Conservation (phyloP, 768 basidiomycete species). For the Russula abietina region DNA sequence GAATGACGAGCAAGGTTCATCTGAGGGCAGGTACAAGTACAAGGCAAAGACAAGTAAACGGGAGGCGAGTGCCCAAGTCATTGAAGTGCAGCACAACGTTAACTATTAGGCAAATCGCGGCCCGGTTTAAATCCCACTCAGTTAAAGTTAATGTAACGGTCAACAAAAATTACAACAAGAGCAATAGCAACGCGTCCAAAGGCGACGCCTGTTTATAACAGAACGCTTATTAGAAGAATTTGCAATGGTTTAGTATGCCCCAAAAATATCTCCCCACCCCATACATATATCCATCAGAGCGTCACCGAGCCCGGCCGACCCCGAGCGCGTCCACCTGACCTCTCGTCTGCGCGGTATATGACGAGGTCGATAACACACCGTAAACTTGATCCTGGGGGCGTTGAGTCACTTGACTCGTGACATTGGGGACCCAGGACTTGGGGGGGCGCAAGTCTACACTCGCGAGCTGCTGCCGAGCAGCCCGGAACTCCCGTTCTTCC, state of each 20-base stretch:
- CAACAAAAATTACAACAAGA: slow-evolving; percentile 8
- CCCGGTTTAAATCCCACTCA: slow-evolving; percentile 5
- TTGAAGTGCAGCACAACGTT: neutral
- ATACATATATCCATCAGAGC: slow-evolving; percentile 2
- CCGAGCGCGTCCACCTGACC: slow-evolving; percentile 26
- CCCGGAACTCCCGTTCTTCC: slow-evolving; percentile 77
- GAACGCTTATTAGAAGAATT: slow-evolving; percentile 3
- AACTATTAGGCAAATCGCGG: slow-evolving; percentile 5
- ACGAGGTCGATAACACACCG: slow-evolving; percentile 9
- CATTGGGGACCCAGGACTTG: slow-evolving; percentile 57
- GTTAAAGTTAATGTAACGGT: slow-evolving; percentile 2
- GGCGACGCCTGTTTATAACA: slow-evolving; percentile 11
- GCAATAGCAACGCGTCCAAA: slow-evolving; percentile 4
- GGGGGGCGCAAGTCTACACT: slow-evolving; percentile 71
- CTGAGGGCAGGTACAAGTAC: slow-evolving; percentile 28
- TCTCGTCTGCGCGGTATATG: slow-evolving; percentile 20
- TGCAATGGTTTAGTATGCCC: slow-evolving; percentile 5
- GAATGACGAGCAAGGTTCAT: slow-evolving; percentile 88
- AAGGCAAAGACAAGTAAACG: neutral
- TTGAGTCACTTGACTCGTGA: slow-evolving; percentile 13
- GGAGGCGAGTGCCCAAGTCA: slow-evolving; percentile 17
- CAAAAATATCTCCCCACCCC: neutral
- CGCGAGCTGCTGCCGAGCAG: slow-evolving; percentile 71
- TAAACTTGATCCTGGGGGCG: slow-evolving; percentile 23
- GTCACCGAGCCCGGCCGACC: slow-evolving; percentile 22